A percentile compares a stretch with the other conserved stretches of the same genome.
phyloP scores from a whole-genome alignment of 257 asterid species.

The Forsythia suspensa region DNA sequence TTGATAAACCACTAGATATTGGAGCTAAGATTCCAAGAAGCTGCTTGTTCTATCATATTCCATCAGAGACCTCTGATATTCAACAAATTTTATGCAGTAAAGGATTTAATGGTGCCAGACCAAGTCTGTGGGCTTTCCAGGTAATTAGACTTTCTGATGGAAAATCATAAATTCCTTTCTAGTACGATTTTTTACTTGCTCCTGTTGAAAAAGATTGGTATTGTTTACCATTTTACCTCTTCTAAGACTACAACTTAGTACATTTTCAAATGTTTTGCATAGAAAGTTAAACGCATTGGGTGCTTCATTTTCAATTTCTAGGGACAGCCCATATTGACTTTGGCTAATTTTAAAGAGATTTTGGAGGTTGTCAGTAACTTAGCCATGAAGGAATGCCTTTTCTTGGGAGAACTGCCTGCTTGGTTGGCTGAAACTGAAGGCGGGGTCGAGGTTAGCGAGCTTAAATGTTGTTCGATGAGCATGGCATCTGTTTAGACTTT shows the following conservation, averaged over 20 bases:
- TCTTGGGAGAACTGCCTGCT: slow-evolving; percentile 73
- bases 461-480: slow-evolving; percentile 5
- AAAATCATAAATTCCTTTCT: background rate
- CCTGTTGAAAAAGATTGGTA: background rate
- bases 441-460: slow-evolving; percentile 42
- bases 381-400: slow-evolving; percentile 63
- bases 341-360: slow-evolving; percentile 54
- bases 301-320: slow-evolving; percentile 25
- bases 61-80: slow-evolving; percentile 56
- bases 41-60: slow-evolving; percentile 62
- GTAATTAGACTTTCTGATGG: slow-evolving; percentile 32
- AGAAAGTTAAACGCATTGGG: background rate
- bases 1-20: slow-evolving; percentile 34
- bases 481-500: background rate
- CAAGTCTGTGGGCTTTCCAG: slow-evolving; percentile 83
- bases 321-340: slow-evolving; percentile 64
- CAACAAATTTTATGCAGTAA: slow-evolving; percentile 52
- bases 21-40: slow-evolving; percentile 81
- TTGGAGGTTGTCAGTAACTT: slow-evolving; percentile 49
- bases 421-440: slow-evolving; percentile 53
- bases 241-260: background rate
- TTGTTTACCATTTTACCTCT: background rate
- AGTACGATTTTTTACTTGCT: background rate
- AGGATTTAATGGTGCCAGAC: slow-evolving; percentile 75
- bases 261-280: background rate